Base-by-base conservation (phyloP, 331 rosid genomes). In the Rhamnella rubrinervis region DNA sequence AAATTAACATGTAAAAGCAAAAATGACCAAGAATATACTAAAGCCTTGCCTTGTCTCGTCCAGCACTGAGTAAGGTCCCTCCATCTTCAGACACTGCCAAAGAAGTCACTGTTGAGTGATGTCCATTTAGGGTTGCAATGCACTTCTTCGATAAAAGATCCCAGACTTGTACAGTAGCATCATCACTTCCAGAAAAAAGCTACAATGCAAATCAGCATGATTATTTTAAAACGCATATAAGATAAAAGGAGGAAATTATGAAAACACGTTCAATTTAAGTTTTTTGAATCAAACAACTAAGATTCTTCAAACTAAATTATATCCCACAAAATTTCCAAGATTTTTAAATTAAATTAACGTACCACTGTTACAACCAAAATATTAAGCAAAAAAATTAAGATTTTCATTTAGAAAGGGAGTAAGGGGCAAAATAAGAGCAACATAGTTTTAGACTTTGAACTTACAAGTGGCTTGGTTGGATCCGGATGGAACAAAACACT, bases 101-200 rank as follows among this genome's bases (percentile, higher is more conserved):
- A 63, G 97, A 91, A 68, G 96, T 87, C 68, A 93, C 97, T 0
- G 96, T 81, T 26, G 98, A 91, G 59, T 81, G 65, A 70, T 93
- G 98, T 65, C 85, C 90, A 55, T 71, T 88, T 17, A 91, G 82
- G 58, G 85, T 83, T 28, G 95, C 92, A 38, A 84, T 71, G 66
- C 92, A 67, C 65, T 75, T 83, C 89, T 91, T 93, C 31, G 89
- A 57, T 74, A 85, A 44, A 15, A 85, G 70, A 87, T 93, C 95
- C 98, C 98, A 93, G 19, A 87, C 91, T 53, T 86, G 84, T 38
- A 89, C 88, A 47, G 84, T 88, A 31, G 93, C 77, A 82, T 93
- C 98, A 71, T 88, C 96, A 75, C 98, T 87, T 65, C 92, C 97
- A 20, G 98, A 93, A 83, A 93, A 93, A 85, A 93, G 95, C 97